These are phyloP conservation scores for Ustilaginoidea virens DNA, from an alignment of 2,329 filamentous ascomycete species.

Conservation along the genomic window DNA sequence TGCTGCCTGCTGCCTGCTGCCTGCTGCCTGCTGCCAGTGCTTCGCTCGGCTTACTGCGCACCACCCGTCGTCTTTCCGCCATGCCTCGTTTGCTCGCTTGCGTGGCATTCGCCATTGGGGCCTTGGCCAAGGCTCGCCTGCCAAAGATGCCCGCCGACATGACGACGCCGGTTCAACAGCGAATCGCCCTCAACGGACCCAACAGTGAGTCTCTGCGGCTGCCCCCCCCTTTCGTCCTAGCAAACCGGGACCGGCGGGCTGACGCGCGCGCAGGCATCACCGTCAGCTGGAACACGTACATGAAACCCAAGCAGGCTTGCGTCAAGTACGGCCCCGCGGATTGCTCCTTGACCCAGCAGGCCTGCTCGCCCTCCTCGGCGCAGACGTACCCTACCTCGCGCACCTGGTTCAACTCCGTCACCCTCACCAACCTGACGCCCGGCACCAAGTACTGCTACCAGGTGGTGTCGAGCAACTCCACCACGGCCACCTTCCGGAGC, in stretches of 20 bases:
- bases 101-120: conserved; percentile 1
- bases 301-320: conserved; percentile 26
- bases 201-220: conserved; percentile 24
- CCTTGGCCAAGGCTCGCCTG: conserved; percentile 15
- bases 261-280: conserved; percentile 25
- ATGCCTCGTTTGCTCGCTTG: conserved; percentile 1
- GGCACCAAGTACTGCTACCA: conserved; percentile 46
- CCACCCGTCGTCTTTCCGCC: background rate
- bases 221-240: no score
- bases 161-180: conserved; percentile 38
- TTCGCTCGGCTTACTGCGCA: no score
- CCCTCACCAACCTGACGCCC: conserved; percentile 27
- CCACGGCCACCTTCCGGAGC: conserved; percentile 35
- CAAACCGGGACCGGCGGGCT: no score
- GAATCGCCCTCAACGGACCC: conserved; percentile 32
- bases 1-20: no score
- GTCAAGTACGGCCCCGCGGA: conserved; percentile 34
- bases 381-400: conserved; percentile 36
- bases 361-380: conserved; percentile 28
- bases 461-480: conserved; percentile 40
- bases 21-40: no score
- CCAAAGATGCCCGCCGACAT: conserved; percentile 30
- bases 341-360: conserved; percentile 18
- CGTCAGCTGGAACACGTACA: conserved; percentile 42
- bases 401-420: conserved; percentile 35